Conservation (phyloP, 2,329 filamentous ascomycete genomes). For the Pestalotiopsis sp. region DNA sequence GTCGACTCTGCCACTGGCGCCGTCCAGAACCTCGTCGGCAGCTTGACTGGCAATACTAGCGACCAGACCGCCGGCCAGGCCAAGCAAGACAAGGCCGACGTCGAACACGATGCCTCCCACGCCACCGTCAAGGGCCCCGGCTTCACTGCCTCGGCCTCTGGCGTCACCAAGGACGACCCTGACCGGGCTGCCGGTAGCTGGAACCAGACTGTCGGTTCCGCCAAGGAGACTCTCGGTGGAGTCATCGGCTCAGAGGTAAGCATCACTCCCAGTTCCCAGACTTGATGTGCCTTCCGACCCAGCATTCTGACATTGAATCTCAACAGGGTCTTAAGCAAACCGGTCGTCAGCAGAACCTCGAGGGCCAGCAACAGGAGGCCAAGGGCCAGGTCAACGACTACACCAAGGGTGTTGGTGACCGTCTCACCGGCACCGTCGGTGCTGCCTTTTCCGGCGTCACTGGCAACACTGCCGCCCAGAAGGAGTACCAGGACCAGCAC, state of each 20-base stretch:
- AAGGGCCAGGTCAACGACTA: constrained; percentile 79
- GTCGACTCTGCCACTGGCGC: constrained; percentile 73
- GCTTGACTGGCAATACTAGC: constrained; percentile 70
- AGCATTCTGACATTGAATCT: background rate
- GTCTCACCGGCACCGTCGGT: constrained; percentile 73
- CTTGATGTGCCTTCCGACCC: background rate
- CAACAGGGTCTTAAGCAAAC: constrained; percentile 66
- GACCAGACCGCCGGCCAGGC: constrained; percentile 68
- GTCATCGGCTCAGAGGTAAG: constrained; percentile 56
- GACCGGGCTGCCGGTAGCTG: constrained; percentile 74
- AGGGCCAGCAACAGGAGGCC: constrained; percentile 81
- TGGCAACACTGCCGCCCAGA: constrained; percentile 68
- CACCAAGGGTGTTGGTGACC: constrained; percentile 65
- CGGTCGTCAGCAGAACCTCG: constrained; percentile 77
- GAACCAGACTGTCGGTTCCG: constrained; percentile 87
- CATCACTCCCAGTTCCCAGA: background rate
- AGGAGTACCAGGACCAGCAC: constrained; percentile 69
- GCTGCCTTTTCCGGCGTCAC: constrained; percentile 71
- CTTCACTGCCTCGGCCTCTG: constrained; percentile 68
- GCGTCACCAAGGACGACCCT: constrained; percentile 71
- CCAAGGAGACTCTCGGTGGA: constrained; percentile 80
- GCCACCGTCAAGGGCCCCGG: constrained; percentile 75
- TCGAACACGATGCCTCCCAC: constrained; percentile 75
- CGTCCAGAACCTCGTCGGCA: constrained; percentile 72
- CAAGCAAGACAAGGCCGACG: constrained; percentile 66